Evolutionary conservation across 768 basidiomycete species (phyloP).

Genomic region (Amanita thiersii): DNA sequence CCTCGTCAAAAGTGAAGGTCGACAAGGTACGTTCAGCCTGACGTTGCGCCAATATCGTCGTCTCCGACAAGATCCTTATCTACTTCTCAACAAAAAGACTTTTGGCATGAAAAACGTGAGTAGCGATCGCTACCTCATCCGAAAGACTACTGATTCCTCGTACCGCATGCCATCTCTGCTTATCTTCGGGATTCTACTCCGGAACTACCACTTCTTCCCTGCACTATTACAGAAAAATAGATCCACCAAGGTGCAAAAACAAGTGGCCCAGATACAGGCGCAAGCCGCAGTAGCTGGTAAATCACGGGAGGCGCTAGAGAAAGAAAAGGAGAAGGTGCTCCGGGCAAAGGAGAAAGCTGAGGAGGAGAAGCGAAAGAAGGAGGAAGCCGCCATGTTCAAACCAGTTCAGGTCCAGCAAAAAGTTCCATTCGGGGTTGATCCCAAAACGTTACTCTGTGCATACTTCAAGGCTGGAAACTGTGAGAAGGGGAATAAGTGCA

Average conservation of each 20-base stretch:
- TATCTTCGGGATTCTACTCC: conserved; percentile 1
- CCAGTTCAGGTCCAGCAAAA: conserved; percentile 70
- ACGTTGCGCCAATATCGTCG: conserved; percentile 13
- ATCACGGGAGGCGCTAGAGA: conserved; percentile 69
- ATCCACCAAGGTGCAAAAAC: conserved; percentile 85
- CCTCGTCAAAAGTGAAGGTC: conserved; percentile 68
- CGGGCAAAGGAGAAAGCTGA: conserved; percentile 69
- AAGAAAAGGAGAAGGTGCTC: conserved; percentile 78
- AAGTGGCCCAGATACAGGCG: conserved; percentile 73
- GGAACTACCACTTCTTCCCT: conserved; percentile 6
- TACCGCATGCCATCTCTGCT: background rate
- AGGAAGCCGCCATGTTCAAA: conserved; percentile 78
- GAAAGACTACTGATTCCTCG: background rate
- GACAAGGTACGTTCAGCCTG: conserved; percentile 52
- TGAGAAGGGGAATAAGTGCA: conserved; percentile 93
- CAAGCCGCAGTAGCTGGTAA: conserved; percentile 72
- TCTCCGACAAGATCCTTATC: conserved; percentile 18
- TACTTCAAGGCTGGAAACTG: conserved; percentile 91
- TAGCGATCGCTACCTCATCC: conserved; percentile 11
- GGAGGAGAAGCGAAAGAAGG: conserved; percentile 77
- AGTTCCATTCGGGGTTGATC: conserved; percentile 92
- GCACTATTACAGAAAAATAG: conserved; percentile 73
- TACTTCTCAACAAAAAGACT: conserved; percentile 39
- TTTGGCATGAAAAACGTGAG: conserved; percentile 85
- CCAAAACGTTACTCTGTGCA: conserved; percentile 87